Conservation (phyloP, 495 filamentous ascomycete species). For the Penicillium mononematosum region DNA sequence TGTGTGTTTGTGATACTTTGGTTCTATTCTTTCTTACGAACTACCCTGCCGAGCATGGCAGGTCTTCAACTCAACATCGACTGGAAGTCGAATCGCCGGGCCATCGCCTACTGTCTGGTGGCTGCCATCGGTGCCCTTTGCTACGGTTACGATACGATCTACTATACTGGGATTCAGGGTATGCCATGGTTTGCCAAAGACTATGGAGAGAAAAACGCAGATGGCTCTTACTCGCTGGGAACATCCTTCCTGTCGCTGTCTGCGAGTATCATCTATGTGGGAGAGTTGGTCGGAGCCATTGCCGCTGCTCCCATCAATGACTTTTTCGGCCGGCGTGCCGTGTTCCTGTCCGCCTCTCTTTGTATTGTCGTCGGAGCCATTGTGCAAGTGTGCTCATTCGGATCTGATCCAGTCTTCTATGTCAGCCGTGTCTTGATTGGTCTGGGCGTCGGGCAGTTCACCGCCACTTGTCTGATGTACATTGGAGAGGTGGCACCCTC, state of each 20-base stretch:
- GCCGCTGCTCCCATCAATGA: constrained; percentile 26
- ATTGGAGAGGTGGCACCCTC: constrained; percentile 38
- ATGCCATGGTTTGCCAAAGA: constrained; percentile 27
- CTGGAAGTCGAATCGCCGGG: constrained; percentile 27
- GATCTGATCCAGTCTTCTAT: constrained; percentile 20
- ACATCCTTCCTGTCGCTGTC: constrained; percentile 27
- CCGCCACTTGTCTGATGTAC: constrained; percentile 28
- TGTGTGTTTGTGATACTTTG: neutral
- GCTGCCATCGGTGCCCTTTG: constrained; percentile 29
- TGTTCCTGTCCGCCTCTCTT: constrained; percentile 22
- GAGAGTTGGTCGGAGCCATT: constrained; percentile 27
- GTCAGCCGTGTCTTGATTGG: constrained; percentile 27
- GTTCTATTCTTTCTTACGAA: no score
- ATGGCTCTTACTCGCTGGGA: constrained; percentile 17
- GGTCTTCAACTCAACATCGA: constrained; percentile 21
- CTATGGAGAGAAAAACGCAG: constrained; percentile 19
- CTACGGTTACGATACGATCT: constrained; percentile 32
- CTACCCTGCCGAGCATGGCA: constrained; percentile 5
- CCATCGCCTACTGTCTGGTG: constrained; percentile 26
- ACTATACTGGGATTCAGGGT: constrained; percentile 32
- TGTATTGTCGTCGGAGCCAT: constrained; percentile 24
- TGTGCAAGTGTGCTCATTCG: constrained; percentile 25
- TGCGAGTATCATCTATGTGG: constrained; percentile 30
- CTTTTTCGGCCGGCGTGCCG: constrained; percentile 20
- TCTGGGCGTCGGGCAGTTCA: constrained; percentile 29